A percentile compares a stretch with the other conserved stretches of the same genome.
Conservation (phyloP, 1,284 basidiomycete species). For the Ganoderma sp. region DNA sequence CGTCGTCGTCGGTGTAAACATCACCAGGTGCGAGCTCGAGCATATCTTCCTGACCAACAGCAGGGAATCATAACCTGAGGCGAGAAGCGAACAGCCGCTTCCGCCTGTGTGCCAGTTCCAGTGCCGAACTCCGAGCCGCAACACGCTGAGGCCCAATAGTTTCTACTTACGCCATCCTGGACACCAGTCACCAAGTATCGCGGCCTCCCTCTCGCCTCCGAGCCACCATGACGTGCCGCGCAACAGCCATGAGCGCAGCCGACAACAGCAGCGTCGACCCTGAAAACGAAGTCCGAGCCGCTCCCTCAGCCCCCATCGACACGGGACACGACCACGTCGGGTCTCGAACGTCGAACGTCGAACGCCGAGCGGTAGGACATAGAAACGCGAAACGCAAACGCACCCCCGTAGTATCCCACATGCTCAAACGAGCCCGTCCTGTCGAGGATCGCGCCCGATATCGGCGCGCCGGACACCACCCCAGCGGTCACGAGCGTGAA, state of each 20-base stretch:
- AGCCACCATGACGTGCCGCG: background rate
- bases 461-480: slow-evolving; percentile 55
- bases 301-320: background rate
- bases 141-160: background rate
- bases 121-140: too few species aligned
- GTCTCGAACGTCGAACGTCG: too few species aligned
- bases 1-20: too few species aligned
- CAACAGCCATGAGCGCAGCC: background rate
- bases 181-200: background rate
- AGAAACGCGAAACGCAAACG: background rate
- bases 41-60: too few species aligned
- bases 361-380: too few species aligned
- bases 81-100: too few species aligned
- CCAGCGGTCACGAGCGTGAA: slow-evolving; percentile 52
- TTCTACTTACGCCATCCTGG: too few species aligned
- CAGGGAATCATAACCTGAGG: too few species aligned
- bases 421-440: slow-evolving; percentile 48
- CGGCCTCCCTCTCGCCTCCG: background rate
- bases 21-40: too few species aligned
- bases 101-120: too few species aligned
- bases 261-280: background rate
- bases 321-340: too few species aligned
- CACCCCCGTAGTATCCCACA: slow-evolving; percentile 64
- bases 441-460: slow-evolving; percentile 57
- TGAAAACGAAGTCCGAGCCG: background rate